A percentile compares a stretch with the other conserved stretches of the same genome.
Evolutionary conservation across 495 filamentous ascomycete species (phyloP).

Genomic region (Mytilinidion resinicola): DNA sequence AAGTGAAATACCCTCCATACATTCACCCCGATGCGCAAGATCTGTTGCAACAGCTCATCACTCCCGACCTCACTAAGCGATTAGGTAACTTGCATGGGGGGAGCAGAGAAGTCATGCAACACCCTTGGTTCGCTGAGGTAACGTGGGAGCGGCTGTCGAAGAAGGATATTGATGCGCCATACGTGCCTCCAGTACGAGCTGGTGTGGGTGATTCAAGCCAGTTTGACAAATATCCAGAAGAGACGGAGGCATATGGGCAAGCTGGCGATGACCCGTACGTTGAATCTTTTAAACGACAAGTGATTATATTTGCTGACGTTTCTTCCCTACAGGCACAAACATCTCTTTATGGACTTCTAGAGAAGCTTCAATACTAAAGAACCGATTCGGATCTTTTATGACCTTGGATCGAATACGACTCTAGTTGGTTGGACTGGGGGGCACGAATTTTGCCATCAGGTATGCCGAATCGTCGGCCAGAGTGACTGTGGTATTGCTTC

Average conservation of each 20-base stretch:
- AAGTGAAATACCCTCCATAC: slow-evolving; percentile 92
- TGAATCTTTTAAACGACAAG: neutral
- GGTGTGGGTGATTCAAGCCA: slow-evolving; percentile 93
- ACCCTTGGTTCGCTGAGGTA: slow-evolving; percentile 94
- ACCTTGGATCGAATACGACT: neutral
- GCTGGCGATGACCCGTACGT: slow-evolving; percentile 77
- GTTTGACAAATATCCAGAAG: slow-evolving; percentile 96
- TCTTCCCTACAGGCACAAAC: slow-evolving; percentile 16
- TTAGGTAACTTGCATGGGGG: slow-evolving; percentile 90
- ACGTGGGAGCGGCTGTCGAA: slow-evolving; percentile 90
- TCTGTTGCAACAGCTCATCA: slow-evolving; percentile 86
- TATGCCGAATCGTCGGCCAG: too few species aligned
- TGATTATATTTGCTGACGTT: slow-evolving; percentile 4
- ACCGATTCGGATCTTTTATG: neutral
- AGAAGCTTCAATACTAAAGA: neutral
- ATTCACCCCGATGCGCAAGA: slow-evolving; percentile 91
- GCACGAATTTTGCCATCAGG: too few species aligned
- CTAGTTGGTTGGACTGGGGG: too few species aligned
- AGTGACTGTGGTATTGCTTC: too few species aligned
- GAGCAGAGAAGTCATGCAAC: slow-evolving; percentile 88
- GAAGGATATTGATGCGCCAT: slow-evolving; percentile 97
- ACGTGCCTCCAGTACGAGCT: slow-evolving; percentile 91
- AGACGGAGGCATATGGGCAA: slow-evolving; percentile 82
- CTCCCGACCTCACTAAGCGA: slow-evolving; percentile 87
- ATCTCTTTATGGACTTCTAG: slow-evolving; percentile 23